Evolutionary conservation across 1,139 yeast species (phyloP).

Genomic region (Keqinozyma sinolaborantium): DNA sequence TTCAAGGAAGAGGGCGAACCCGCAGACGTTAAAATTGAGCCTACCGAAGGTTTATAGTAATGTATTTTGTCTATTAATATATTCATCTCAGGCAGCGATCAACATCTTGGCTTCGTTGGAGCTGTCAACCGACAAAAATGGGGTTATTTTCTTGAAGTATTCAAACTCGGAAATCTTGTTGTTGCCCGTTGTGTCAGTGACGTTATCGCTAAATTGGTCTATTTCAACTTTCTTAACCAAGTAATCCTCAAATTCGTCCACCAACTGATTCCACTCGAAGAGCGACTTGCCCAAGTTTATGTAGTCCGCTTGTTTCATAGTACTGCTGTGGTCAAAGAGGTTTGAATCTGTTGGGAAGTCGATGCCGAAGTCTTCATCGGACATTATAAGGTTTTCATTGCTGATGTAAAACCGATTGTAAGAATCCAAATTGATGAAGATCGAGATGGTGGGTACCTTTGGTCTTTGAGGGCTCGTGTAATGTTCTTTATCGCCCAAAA

Average conservation of each 20-base stretch:
- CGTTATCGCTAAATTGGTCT: slow-evolving; percentile 26
- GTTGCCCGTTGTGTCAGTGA: slow-evolving; percentile 6
- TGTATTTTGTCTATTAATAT: no score
- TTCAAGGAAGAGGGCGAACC: no score
- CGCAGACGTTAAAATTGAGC: no score
- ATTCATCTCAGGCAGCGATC: slow-evolving; percentile 27
- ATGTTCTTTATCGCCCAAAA: slow-evolving; percentile 5
- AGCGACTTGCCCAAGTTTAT: slow-evolving; percentile 57
- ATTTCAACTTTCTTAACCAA: slow-evolving; percentile 37
- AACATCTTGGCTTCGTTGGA: slow-evolving; percentile 31
- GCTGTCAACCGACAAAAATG: slow-evolving; percentile 39
- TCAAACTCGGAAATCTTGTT: slow-evolving; percentile 23
- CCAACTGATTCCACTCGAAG: slow-evolving; percentile 58
- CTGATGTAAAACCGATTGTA: slow-evolving; percentile 28
- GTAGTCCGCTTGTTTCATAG: slow-evolving; percentile 6
- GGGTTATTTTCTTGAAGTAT: slow-evolving; percentile 37
- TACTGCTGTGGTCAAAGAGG: neutral
- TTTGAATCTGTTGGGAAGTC: neutral
- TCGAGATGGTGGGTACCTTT: slow-evolving; percentile 32
- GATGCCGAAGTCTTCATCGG: slow-evolving; percentile 7
- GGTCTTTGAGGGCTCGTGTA: slow-evolving; percentile 21
- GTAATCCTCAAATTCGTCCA: slow-evolving; percentile 58
- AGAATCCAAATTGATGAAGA: slow-evolving; percentile 29
- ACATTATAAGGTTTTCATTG: slow-evolving; percentile 18
- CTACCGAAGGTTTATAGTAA: no score